Evolutionary conservation across 2,329 filamentous ascomycete genomes (phyloP), one percentile per base, ranked within the genome.

Genomic region (Nemania serpens): DNA sequence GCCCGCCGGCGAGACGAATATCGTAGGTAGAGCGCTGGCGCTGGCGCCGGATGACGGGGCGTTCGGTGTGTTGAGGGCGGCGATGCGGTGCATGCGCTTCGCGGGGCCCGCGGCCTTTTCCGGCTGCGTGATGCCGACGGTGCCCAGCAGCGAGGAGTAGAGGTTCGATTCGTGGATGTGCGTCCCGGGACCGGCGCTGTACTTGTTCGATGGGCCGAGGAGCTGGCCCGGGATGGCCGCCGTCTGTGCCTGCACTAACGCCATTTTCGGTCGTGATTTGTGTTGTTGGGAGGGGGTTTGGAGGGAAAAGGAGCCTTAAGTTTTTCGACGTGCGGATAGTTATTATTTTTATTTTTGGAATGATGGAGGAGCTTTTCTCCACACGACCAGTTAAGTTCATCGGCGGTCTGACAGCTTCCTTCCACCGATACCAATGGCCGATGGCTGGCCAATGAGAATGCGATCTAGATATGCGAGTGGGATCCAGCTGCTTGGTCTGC

Each of bases 201-300:
- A 93, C 67, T 86, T 84, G 57, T 83, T 80, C 17, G 82, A 77
- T 17, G 88, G 78, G 33, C 91, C 93, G 42, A 99, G 85, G 47
- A 87, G 79, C 74, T 95, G 91, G 73, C 95, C 95, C 11, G 95
- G 95, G 49, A 96, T 83, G 56, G 89, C 91, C 68, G 92, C 74
- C 66, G 81, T 63, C 39, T 69, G 52, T 22, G 55, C 34, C 55
- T 63, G 59, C 3, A 13, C 43, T 45, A 56, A 67, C 55, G 70
- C 66, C 55, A 71, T 73, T 46, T 51, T 66, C 34, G 17, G 33
- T 7, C 50, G 25, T 50, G 17, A 15, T 34, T n/a, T 45, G 18
- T 46, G 41, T 43, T 34, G 39, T 7, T 25, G 45, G 18, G 29
- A 11, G 4, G 29, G 2, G 22, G 29, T 47, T 15, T 18, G 25